phyloP scores from a whole-genome alignment of 108 stramenopile genomes.

The Cyclotella cryptica region DNA sequence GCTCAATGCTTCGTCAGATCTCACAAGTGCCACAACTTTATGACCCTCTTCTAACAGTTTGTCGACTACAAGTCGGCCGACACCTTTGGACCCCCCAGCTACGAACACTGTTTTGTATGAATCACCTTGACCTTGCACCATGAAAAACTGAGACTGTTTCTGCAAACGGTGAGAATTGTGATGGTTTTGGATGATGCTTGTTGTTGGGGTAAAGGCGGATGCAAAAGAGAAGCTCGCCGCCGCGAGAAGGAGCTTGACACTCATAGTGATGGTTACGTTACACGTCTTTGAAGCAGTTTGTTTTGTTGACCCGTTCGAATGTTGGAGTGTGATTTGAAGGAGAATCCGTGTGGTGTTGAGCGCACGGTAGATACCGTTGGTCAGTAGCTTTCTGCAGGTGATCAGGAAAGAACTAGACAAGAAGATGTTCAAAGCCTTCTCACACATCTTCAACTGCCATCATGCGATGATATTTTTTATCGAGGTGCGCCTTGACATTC shows the following conservation, averaged over 20 bases:
- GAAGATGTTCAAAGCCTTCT: too few relatives aligned
- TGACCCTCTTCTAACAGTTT: constrained; percentile 71
- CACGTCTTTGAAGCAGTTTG: not conserved
- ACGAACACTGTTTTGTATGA: constrained; percentile 94
- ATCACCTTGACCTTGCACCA: constrained; percentile 53
- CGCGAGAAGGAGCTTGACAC: constrained; percentile 8
- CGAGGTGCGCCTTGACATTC: too few relatives aligned
- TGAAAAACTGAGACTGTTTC: constrained; percentile 27
- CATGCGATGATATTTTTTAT: too few relatives aligned
- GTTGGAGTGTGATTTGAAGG: too few relatives aligned
- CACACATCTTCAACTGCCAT: too few relatives aligned
- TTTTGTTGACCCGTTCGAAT: too few relatives aligned
- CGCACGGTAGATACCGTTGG: too few relatives aligned
- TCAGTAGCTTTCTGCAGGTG: too few relatives aligned
- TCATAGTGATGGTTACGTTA: not conserved
- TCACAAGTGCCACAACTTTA: constrained; percentile 89
- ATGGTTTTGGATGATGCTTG: constrained; percentile 6
- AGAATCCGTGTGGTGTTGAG: too few relatives aligned
- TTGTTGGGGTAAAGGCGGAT: constrained; percentile 64
- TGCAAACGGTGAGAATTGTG: not conserved
- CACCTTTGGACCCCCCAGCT: constrained; percentile 90
- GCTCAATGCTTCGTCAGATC: constrained; percentile 70
- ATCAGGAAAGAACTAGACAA: too few relatives aligned
- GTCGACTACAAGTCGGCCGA: constrained; percentile 83
- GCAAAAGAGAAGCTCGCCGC: constrained; percentile 37